A percentile compares a stretch with the other conserved stretches of the same genome.
Conservation (phyloP, 2,329 filamentous ascomycete species). For the Phoma herbarum region DNA sequence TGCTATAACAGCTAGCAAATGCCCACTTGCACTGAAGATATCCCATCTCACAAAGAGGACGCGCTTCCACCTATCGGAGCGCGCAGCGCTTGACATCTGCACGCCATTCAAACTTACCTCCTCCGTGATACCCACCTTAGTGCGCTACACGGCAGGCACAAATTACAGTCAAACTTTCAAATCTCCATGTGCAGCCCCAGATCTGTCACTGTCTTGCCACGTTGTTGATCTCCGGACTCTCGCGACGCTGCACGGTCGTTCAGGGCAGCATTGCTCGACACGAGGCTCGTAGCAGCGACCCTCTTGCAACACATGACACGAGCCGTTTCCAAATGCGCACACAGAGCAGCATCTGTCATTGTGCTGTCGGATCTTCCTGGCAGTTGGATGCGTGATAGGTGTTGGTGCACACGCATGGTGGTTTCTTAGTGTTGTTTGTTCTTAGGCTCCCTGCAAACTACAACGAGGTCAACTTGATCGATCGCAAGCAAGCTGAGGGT, state of each 20-base stretch:
- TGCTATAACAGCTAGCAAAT: neutral
- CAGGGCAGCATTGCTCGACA: constrained; percentile 10
- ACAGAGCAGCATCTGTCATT: neutral
- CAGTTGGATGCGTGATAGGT: neutral
- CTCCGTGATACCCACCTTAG: constrained; percentile 4
- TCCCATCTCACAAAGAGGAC: neutral
- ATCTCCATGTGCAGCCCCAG: constrained; percentile 12
- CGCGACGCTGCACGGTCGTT: constrained; percentile 14
- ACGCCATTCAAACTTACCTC: constrained; percentile 6
- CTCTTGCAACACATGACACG: constrained; percentile 14
- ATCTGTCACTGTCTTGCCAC: constrained; percentile 24
- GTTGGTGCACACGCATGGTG: neutral
- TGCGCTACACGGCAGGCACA: constrained; percentile 8
- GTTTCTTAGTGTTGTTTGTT: neutral
- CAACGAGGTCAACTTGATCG: neutral
- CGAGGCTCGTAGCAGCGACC: constrained; percentile 6
- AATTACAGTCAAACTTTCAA: neutral
- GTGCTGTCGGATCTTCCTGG: neutral
- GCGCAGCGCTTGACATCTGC: constrained; percentile 6
- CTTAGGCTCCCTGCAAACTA: neutral
- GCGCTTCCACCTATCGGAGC: constrained; percentile 13
- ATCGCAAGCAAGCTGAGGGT: neutral
- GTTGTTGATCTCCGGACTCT: constrained; percentile 17
- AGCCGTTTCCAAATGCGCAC: neutral
- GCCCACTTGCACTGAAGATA: constrained; percentile 5